phyloP scores from a whole-genome alignment of 192 early-diverging fungal genomes.

The Neocallimastix lanati region DNA sequence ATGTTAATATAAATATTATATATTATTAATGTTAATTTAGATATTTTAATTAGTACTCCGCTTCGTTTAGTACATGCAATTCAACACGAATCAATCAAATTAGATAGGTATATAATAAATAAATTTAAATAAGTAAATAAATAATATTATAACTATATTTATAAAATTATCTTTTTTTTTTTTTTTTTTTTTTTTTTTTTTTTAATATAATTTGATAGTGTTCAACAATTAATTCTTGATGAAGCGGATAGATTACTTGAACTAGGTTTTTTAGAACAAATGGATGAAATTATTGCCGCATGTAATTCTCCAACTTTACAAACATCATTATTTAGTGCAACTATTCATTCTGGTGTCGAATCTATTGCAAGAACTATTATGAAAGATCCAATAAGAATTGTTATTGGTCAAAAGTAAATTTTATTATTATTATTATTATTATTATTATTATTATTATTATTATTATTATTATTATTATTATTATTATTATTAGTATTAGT shows the following conservation, averaged over 20 bases:
- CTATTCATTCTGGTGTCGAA: constrained; percentile 78
- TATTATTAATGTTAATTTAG: constrained; percentile 20
- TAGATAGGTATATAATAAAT: constrained; percentile 37
- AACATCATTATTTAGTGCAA: constrained; percentile 83
- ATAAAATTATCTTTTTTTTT: no score
- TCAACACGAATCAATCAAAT: constrained; percentile 53
- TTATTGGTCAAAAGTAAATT: constrained; percentile 64
- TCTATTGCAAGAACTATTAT: constrained; percentile 80
- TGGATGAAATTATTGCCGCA: constrained; percentile 70
- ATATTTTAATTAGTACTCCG: constrained; percentile 87
- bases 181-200: no score
- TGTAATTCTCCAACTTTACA: constrained; percentile 52
- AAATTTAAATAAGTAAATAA: no score
- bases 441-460: no score
- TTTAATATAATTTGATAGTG: no score
- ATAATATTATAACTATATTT: no score
- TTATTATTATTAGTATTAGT: no score
- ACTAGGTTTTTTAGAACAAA: constrained; percentile 67
- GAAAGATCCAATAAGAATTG: constrained; percentile 69
- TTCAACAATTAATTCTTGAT: constrained; percentile 57
- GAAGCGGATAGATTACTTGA: constrained; percentile 72
- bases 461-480: no score
- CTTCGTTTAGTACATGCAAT: constrained; percentile 77
- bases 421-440: no score
- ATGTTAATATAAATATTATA: no score